Percentiles rank a stretch among this genome's conserved stretches.
Evolutionary conservation across 225 moss, liverwort and hornwort genomes (phyloP).

Genomic region (Asterella californica): DNA sequence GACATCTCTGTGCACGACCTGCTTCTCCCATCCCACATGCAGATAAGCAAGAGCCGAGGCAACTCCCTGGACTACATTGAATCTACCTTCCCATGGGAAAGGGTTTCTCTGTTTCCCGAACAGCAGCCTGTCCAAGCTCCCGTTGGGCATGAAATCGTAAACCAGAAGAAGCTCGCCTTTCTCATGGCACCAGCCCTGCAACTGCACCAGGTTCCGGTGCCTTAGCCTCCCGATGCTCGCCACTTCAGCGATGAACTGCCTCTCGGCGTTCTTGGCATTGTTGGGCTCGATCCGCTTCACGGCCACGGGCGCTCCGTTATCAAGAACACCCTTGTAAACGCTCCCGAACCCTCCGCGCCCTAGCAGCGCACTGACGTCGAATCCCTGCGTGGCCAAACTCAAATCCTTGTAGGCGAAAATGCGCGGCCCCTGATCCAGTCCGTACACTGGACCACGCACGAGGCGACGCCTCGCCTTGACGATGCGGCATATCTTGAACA

Average conservation of each 20-base stretch:
- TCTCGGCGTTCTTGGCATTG: slow-evolving; percentile 72
- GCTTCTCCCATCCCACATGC: slow-evolving; percentile 50
- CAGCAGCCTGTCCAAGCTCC: slow-evolving; percentile 48
- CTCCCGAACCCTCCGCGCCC: slow-evolving; percentile 79
- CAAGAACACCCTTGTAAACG: slow-evolving; percentile 71
- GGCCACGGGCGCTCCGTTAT: slow-evolving; percentile 53
- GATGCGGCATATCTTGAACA: slow-evolving; percentile 3
- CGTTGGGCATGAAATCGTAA: slow-evolving; percentile 43
- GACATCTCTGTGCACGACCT: slow-evolving; percentile 47
- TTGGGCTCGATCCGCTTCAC: slow-evolving; percentile 80
- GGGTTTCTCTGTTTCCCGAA: slow-evolving; percentile 27
- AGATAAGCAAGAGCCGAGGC: slow-evolving; percentile 41
- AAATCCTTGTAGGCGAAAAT: slow-evolving; percentile 74
- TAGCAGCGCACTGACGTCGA: slow-evolving; percentile 56
- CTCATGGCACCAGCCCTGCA: slow-evolving; percentile 81
- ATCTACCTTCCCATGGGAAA: slow-evolving; percentile 45
- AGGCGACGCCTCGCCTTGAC: not conserved
- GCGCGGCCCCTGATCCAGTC: slow-evolving; percentile 43
- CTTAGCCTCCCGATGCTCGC: slow-evolving; percentile 60
- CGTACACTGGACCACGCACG: slow-evolving; percentile 18
- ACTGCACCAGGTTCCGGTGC: slow-evolving; percentile 52
- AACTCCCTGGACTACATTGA: slow-evolving; percentile 46
- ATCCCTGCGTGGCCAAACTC: slow-evolving; percentile 64
- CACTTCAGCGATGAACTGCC: slow-evolving; percentile 82
- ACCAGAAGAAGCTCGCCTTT: slow-evolving; percentile 65